phyloP scores from a whole-genome alignment of 1,284 basidiomycete species.

The Boletellus sp. region DNA sequence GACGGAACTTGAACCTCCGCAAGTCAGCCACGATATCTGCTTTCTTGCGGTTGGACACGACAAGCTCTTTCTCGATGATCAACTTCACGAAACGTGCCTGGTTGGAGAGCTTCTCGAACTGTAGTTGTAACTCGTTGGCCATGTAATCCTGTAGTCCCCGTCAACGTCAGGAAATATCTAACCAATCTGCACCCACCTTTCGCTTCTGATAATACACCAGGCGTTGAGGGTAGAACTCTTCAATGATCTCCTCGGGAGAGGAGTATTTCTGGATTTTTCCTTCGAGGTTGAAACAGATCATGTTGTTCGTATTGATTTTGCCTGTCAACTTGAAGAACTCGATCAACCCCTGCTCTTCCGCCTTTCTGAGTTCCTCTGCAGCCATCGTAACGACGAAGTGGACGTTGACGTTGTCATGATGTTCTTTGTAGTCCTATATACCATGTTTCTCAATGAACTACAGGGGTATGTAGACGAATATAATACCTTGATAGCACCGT shows the following conservation, averaged over 20 bases:
- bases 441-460: background rate
- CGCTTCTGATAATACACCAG: conserved; percentile 91
- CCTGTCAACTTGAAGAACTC: conserved; percentile 90
- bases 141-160: conserved; percentile 64
- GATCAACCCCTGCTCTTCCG: conserved; percentile 83
- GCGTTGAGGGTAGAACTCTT: conserved; percentile 91
- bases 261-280: conserved; percentile 96
- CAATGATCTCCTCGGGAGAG: conserved; percentile 87
- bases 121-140: conserved; percentile 79
- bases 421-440: conserved; percentile 88
- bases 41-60: conserved; percentile 92
- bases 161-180: background rate
- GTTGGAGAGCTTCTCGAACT: conserved; percentile 86
- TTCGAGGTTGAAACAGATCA: conserved; percentile 97
- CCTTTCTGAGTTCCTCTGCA: conserved; percentile 80
- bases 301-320: conserved; percentile 88
- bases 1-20: conserved; percentile 79
- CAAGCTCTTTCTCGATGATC: conserved; percentile 88
- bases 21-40: conserved; percentile 83
- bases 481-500: conserved; percentile 60
- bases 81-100: conserved; percentile 97
- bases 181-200: conserved; percentile 56
- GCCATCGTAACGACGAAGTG: conserved; percentile 87
- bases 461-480: background rate
- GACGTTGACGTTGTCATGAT: conserved; percentile 91